These are phyloP conservation scores for Herpetomonas samuelpessoai DNA, from an alignment of 208 protist species.

Conservation along the genomic window DNA sequence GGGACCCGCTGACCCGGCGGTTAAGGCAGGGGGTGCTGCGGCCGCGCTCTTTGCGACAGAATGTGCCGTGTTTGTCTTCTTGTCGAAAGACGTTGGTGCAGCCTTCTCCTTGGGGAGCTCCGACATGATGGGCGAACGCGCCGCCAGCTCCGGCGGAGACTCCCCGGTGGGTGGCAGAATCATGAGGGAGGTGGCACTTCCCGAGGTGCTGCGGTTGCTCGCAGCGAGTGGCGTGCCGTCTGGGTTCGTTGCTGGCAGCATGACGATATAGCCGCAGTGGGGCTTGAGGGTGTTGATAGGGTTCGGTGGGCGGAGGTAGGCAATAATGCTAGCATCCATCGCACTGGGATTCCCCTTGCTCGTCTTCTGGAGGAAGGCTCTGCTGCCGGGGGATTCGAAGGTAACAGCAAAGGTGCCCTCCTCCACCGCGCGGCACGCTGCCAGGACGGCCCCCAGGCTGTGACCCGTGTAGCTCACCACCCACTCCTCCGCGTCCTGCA, in stretches of 20 bases:
- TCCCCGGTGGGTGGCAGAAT: not conserved
- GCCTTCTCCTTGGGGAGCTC: not conserved
- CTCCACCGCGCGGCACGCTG: slow-evolving; percentile 67
- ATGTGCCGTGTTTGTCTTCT: too few species aligned
- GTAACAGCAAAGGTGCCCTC: slow-evolving; percentile 78
- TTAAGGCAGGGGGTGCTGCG: not conserved
- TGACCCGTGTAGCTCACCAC: slow-evolving; percentile 88
- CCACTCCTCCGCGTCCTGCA: slow-evolving; percentile 31
- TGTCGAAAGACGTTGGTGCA: not conserved
- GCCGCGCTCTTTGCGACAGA: too few species aligned
- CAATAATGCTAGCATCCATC: slow-evolving; percentile 57
- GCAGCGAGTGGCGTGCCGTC: not conserved
- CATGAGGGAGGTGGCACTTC: not conserved
- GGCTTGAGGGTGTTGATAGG: slow-evolving; percentile 88
- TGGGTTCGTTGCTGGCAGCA: slow-evolving; percentile 38
- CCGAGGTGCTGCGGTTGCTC: not conserved
- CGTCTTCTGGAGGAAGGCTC: slow-evolving; percentile 65
- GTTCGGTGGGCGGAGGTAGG: slow-evolving; percentile 84
- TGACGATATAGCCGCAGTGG: slow-evolving; percentile 81
- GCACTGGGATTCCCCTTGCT: slow-evolving; percentile 8
- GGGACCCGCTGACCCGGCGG: not conserved
- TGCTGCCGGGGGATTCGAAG: slow-evolving; percentile 85
- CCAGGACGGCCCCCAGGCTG: slow-evolving; percentile 88
- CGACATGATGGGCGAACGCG: not conserved
- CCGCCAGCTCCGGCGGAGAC: not conserved